Percentiles rank a stretch among this genome's conserved stretches.
Conservation (phyloP, 202 grass and related monocot species). For the Dendrocalamus latiflorus region DNA sequence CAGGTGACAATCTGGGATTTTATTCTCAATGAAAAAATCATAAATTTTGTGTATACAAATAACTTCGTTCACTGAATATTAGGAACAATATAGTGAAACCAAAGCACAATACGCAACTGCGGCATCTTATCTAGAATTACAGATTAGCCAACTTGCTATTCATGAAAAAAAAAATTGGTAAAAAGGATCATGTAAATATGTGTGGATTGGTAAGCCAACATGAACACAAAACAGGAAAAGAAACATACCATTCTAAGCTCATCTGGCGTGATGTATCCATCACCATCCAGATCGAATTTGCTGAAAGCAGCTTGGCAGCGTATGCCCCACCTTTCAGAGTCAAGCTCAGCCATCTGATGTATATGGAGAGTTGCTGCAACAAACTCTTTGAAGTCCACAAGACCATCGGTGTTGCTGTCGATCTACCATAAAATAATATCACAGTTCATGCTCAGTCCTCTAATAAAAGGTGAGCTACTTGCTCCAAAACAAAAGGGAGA, state of each 20-base stretch:
- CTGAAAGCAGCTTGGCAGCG: slow-evolving; percentile 88
- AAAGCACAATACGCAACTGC: not conserved
- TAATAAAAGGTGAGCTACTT: not conserved
- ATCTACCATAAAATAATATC: slow-evolving; percentile 49
- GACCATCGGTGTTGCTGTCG: slow-evolving; percentile 92
- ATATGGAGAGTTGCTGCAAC: slow-evolving; percentile 93
- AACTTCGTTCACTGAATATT: slow-evolving; percentile 1
- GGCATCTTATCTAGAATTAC: not conserved
- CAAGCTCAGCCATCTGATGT: slow-evolving; percentile 91
- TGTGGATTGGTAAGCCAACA: not conserved
- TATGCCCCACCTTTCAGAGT: slow-evolving; percentile 67
- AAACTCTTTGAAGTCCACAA: slow-evolving; percentile 94
- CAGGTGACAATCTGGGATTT: not conserved
- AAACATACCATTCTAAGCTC: slow-evolving; percentile 88
- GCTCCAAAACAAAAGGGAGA: slow-evolving; percentile 6
- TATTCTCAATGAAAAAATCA: not conserved
- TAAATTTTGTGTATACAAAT: not conserved
- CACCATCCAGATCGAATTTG: slow-evolving; percentile 90
- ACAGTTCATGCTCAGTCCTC: slow-evolving; percentile 1
- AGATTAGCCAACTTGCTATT: not conserved
- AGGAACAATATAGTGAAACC: not conserved
- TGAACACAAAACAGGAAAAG: slow-evolving; percentile 21
- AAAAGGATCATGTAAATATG: not conserved
- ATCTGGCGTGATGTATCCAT: slow-evolving; percentile 94
- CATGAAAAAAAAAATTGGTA: not conserved